Conservation (phyloP, 345 rosid species). For the Bruguiera parviflora region DNA sequence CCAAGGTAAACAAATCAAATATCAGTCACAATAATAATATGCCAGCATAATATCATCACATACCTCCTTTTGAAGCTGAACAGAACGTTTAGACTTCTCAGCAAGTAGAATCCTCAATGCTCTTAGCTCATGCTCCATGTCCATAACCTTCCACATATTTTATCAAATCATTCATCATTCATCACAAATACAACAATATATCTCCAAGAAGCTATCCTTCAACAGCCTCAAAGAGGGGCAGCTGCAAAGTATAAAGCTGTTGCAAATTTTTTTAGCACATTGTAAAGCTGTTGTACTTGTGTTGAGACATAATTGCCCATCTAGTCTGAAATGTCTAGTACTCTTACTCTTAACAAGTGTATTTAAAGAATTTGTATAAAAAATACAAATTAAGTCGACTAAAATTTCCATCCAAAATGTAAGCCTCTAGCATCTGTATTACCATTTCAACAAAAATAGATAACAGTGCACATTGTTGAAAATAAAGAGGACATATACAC, state of each 20-base stretch:
- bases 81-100: conserved; percentile 68
- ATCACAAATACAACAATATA: too few species aligned
- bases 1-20: too few species aligned
- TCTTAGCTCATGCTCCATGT: conserved; percentile 83
- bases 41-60: not conserved
- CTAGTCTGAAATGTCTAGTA: not conserved
- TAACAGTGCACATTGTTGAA: not conserved
- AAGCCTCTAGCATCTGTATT: not conserved
- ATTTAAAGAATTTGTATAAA: not conserved
- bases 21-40: not conserved
- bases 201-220: not conserved
- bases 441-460: not conserved
- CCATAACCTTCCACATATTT: conserved; percentile 64
- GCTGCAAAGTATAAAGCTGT: not conserved
- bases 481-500: not conserved
- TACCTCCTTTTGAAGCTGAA: conserved; percentile 77
- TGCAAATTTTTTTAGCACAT: too few species aligned
- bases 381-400: not conserved
- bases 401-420: conserved; percentile 1
- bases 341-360: not conserved
- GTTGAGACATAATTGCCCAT: not conserved
- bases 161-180: conserved; percentile 8
- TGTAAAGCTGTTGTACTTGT: not conserved
- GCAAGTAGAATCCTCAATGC: conserved; percentile 80
- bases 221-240: not conserved